Conservation (phyloP, 2,329 filamentous ascomycete species). For the Zasmidium angulare region DNA sequence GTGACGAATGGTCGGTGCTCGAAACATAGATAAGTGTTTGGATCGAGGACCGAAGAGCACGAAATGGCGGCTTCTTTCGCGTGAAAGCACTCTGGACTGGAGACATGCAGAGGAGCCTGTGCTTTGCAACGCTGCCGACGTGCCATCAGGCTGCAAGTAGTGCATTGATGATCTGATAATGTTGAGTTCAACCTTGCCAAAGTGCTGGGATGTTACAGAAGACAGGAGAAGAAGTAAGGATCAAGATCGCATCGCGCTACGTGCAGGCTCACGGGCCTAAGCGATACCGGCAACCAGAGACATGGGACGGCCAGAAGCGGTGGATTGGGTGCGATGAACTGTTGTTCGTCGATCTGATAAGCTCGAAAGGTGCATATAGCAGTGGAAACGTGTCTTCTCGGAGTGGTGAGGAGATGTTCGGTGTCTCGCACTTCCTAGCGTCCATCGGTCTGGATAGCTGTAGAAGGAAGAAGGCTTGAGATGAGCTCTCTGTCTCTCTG, state of each 20-base stretch:
- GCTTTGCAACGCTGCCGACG: neutral
- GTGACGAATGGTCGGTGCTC: no score
- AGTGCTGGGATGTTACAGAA: neutral
- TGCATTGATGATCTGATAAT: neutral
- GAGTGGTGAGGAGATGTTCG: neutral
- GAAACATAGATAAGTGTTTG: no score
- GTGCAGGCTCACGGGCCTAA: neutral
- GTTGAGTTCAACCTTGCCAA: neutral
- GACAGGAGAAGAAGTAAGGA: neutral
- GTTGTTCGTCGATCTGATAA: neutral
- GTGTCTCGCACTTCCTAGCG: neutral
- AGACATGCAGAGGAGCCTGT: no score
- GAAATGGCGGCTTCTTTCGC: no score
- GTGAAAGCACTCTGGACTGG: no score
- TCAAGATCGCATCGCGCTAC: neutral
- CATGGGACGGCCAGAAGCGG: neutral
- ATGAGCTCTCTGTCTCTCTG: no score
- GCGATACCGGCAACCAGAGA: neutral
- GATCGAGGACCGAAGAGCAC: no score
- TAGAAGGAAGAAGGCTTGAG: neutral
- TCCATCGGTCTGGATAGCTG: neutral
- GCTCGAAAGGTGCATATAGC: neutral
- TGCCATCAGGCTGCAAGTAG: neutral
- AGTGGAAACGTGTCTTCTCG: neutral
- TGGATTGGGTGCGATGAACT: neutral